Base-by-base conservation (phyloP, 83 land plant genomes). In the Picea engelmannii region DNA sequence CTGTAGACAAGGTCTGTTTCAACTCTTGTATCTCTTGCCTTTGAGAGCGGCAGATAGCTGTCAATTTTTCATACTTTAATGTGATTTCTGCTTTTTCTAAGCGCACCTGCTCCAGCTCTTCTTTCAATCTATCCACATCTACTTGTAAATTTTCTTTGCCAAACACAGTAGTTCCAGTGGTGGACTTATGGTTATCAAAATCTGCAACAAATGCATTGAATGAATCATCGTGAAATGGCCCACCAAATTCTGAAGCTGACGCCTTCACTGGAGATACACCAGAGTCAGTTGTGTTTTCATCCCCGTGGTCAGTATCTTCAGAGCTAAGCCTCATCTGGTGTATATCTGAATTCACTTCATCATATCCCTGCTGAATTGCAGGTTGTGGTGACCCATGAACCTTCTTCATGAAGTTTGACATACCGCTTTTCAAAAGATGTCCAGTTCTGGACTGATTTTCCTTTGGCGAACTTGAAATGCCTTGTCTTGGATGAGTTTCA, bases 21-120 rank as follows among this genome's bases (percentile, higher is more conserved):
- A 95, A 90, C 69, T 96, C 99, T 78, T 95, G 95, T 66, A 97
- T 92, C 81, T 97, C 99, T 79, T 96, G 96, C 82, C 98, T 80
- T 84, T 97, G 99, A 8, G 98, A 89, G 6, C 95, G 95, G 81
- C 99, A 97, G 64, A 97, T 97, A 10, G 96, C 97, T 62, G 95
- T 87, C 40, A 97, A 81, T 84, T 97, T 97, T 80, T 97, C 99
- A 85, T 90, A 97, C 81, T 93, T 94, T 10, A 93, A 90, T 47
- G 96, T 68, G 25, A 96, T 87, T 47, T 90, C 97, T 58, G 83
- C 82, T 79, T 96, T 97, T 79, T 96, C 99, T 58, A 80, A 27
- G 62, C 90, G 88, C 13, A 89, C 88, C 78, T 88, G 88, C 82
- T 85, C 86, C 83, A 97, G 85, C 78, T 91, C 91, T 77, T 84